phyloP scores from a whole-genome alignment of 2,329 filamentous ascomycete genomes.

The Aspergillus alliaceus region DNA sequence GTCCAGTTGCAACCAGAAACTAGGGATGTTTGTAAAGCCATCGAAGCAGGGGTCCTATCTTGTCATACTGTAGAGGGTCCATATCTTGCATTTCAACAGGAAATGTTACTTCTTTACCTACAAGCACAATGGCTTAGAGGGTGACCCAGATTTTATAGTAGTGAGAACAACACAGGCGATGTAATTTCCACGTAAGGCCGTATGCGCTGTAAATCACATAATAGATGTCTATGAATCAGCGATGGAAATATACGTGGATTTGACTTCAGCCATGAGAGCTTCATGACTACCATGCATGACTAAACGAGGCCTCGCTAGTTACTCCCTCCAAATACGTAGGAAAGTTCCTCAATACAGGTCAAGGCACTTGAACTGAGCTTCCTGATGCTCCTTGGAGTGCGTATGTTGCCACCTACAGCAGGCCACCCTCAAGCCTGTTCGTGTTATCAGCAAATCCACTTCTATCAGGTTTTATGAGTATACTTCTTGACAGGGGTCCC shows the following conservation, averaged over 20 bases:
- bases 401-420: no score
- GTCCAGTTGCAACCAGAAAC: not conserved
- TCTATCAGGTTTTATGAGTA: no score
- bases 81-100: not conserved
- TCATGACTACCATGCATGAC: no score
- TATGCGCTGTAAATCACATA: not conserved
- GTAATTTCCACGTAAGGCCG: not conserved
- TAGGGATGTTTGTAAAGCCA: not conserved
- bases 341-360: no score
- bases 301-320: no score
- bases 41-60: not conserved
- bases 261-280: not conserved
- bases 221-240: no score
- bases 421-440: no score
- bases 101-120: not conserved
- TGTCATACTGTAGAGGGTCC: not conserved
- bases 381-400: no score
- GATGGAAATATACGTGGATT: not conserved
- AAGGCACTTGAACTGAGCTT: no score
- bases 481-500: no score
- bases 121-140: not conserved
- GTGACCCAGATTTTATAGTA: not conserved
- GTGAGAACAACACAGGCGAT: not conserved
- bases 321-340: no score
- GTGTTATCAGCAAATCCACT: no score